A percentile compares a stretch with the other conserved stretches of the same genome.
phyloP scores from a whole-genome alignment of 176 grass and related monocot genomes.

The Musa itinerans region DNA sequence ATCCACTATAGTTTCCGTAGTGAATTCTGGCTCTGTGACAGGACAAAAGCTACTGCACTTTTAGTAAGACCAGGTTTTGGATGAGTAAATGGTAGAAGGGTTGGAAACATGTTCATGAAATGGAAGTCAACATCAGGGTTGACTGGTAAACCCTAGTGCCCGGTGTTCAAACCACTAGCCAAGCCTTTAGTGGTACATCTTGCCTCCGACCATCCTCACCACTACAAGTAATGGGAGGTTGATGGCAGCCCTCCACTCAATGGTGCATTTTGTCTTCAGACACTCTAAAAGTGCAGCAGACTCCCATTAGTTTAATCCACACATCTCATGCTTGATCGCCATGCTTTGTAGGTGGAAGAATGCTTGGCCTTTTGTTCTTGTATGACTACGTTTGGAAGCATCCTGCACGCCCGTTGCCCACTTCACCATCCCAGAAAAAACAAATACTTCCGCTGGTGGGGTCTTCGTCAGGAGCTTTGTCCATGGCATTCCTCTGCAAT shows the following conservation, averaged over 20 bases:
- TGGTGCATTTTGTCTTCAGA: neutral
- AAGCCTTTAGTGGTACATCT: neutral
- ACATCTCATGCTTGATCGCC: no score
- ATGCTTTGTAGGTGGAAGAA: no score
- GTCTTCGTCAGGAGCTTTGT: neutral
- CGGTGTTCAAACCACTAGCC: neutral
- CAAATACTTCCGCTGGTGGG: neutral
- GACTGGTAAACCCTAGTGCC: neutral
- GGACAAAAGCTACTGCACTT: no score
- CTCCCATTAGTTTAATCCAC: neutral
- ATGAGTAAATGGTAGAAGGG: neutral
- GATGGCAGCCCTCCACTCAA: neutral
- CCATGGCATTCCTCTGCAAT: neutral
- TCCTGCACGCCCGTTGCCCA: neutral
- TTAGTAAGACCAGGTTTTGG: neutral
- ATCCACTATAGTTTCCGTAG: no score
- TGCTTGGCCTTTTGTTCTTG: no score
- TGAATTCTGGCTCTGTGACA: no score
- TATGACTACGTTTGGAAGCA: neutral
- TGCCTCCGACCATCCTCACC: slow-evolving; percentile 4
- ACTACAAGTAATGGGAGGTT: neutral
- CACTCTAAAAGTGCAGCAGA: neutral
- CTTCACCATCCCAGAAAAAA: neutral
- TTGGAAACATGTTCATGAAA: neutral
- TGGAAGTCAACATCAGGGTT: neutral